phyloP scores from a whole-genome alignment of 1,284 basidiomycete genomes.

The Rhodotorula glutinis region DNA sequence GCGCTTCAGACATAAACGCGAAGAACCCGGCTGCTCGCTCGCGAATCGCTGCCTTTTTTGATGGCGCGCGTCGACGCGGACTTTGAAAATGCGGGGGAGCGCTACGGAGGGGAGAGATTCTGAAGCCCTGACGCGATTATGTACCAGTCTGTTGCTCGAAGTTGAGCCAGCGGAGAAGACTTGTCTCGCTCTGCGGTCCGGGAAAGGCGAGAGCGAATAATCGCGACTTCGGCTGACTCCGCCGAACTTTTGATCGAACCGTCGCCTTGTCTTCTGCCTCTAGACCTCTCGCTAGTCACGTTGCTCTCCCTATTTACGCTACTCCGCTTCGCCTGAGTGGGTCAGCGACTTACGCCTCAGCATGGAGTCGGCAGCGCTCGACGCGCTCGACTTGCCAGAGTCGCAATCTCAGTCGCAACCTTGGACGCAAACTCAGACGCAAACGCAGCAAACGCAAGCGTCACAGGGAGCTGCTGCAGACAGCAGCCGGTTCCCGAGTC shows the following conservation, averaged over 20 bases:
- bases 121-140: too few species aligned
- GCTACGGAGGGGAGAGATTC: too few species aligned
- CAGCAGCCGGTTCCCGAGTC: neutral
- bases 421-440: constrained; percentile 34
- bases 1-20: too few species aligned
- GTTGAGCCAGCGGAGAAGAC: neutral
- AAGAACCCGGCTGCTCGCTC: too few species aligned
- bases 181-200: neutral
- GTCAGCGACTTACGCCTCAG: too few species aligned
- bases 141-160: too few species aligned
- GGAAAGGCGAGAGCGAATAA: neutral
- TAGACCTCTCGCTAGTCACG: neutral
- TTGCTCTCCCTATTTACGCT: too few species aligned
- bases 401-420: constrained; percentile 15
- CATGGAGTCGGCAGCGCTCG: constrained; percentile 6
- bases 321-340: too few species aligned
- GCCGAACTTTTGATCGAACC: neutral
- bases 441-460: constrained; percentile 31
- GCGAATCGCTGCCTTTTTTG: too few species aligned
- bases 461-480: neutral
- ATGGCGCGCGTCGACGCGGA: constrained; percentile 1
- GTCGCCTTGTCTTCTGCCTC: neutral
- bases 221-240: neutral
- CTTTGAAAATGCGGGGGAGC: neutral
- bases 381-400: neutral